These are phyloP conservation scores for Plasmopara muralis DNA, from an alignment of 352 stramenopile species.

Conservation along the genomic window DNA sequence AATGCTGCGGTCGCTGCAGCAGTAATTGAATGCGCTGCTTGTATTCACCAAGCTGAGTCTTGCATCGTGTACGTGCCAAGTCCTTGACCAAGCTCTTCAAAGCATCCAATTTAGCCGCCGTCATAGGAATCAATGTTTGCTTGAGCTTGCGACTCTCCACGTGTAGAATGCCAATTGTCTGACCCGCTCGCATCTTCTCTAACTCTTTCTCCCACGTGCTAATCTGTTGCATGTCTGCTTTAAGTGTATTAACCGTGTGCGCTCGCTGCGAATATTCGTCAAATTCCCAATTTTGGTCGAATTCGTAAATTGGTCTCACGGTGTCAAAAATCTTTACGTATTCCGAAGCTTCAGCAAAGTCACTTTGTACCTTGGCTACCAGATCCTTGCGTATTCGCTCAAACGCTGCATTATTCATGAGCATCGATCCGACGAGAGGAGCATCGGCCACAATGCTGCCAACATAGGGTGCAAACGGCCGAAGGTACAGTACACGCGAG, in stretches of 20 bases:
- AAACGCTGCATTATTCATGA: slow-evolving; percentile 69
- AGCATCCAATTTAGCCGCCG: slow-evolving; percentile 83
- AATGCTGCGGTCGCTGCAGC: slow-evolving; percentile 71
- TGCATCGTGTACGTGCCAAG: slow-evolving; percentile 82
- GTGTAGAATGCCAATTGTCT: slow-evolving; percentile 89
- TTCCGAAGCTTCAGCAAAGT: slow-evolving; percentile 84
- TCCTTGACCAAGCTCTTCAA: slow-evolving; percentile 92
- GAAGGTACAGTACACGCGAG: slow-evolving; percentile 84
- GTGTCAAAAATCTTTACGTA: slow-evolving; percentile 91
- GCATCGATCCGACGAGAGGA: slow-evolving; percentile 69
- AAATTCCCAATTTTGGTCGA: slow-evolving; percentile 87
- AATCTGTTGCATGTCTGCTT: slow-evolving; percentile 88
- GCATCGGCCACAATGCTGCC: slow-evolving; percentile 59
- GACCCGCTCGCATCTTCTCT: slow-evolving; percentile 88
- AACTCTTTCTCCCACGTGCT: slow-evolving; percentile 91
- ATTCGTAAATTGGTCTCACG: slow-evolving; percentile 89
- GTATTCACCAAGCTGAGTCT: slow-evolving; percentile 85
- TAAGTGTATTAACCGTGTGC: slow-evolving; percentile 83
- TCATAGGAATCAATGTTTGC: slow-evolving; percentile 89
- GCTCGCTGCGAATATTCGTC: slow-evolving; percentile 76
- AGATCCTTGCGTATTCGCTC: slow-evolving; percentile 67
- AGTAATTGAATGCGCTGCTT: slow-evolving; percentile 85
- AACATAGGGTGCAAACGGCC: slow-evolving; percentile 78
- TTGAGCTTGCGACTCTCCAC: slow-evolving; percentile 93
- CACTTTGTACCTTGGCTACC: slow-evolving; percentile 75